phyloP scores from a whole-genome alignment of 345 rosid species.

The Linum lewisii region DNA sequence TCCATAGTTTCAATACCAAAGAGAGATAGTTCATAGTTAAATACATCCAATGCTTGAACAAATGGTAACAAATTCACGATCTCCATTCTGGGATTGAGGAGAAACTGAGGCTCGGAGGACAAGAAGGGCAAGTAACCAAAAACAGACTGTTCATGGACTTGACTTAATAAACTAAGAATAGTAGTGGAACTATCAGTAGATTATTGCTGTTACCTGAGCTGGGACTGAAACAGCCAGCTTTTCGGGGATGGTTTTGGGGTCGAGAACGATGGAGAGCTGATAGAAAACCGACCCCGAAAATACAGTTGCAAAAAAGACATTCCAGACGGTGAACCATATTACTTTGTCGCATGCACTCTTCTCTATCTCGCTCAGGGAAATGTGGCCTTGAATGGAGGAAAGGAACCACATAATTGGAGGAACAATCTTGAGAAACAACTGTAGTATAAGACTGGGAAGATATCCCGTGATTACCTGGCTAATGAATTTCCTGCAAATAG shows the following conservation, averaged over 20 bases:
- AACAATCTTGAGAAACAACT: conserved; percentile 59
- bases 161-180: background rate
- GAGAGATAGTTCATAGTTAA: no score
- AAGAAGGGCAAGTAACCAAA: no score
- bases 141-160: background rate
- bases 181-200: background rate
- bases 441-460: conserved; percentile 90
- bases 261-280: conserved; percentile 55
- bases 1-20: no score
- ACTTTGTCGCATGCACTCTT: conserved; percentile 92
- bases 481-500: conserved; percentile 60
- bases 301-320: conserved; percentile 81
- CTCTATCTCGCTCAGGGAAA: conserved; percentile 70
- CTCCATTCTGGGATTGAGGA: no score
- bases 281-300: conserved; percentile 75
- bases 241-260: conserved; percentile 60
- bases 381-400: conserved; percentile 85
- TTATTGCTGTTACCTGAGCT: conserved; percentile 56
- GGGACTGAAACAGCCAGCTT: conserved; percentile 84
- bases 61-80: no score
- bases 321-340: conserved; percentile 95
- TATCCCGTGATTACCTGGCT: conserved; percentile 80
- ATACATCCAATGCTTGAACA: no score
- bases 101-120: no score
- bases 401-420: conserved; percentile 93